Percentiles rank a stretch among this genome's conserved stretches.
Evolutionary conservation across 495 filamentous ascomycete species (phyloP).

Genomic region (Rhypophila decipiens): DNA sequence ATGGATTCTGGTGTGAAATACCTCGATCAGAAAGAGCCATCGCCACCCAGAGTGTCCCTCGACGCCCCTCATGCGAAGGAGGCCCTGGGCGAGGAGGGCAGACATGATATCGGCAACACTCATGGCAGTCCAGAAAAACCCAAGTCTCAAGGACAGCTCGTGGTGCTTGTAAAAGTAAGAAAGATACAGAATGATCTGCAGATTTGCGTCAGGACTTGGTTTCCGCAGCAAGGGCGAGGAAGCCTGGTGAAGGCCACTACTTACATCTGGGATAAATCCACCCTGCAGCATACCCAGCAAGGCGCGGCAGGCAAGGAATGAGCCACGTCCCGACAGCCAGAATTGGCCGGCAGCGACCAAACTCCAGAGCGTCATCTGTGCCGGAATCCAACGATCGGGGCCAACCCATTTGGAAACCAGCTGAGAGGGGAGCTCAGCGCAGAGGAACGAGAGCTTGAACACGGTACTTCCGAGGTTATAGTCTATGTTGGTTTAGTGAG

Average conservation of each 20-base stretch:
- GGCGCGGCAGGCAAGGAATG: conserved; percentile 59
- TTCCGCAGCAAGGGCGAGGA: not conserved
- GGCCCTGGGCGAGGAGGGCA: conserved; percentile 64
- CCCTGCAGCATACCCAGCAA: conserved; percentile 72
- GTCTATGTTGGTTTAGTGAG: conserved; percentile 26
- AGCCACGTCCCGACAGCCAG: conserved; percentile 51
- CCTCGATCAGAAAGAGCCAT: conserved; percentile 28
- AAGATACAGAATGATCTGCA: conserved; percentile 52
- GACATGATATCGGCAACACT: conserved; percentile 57
- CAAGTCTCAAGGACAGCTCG: conserved; percentile 51
- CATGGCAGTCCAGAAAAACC: conserved; percentile 61
- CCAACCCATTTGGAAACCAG: conserved; percentile 70
- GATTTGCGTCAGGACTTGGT: not conserved
- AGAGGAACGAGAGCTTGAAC: conserved; percentile 61
- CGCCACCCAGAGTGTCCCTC: conserved; percentile 63
- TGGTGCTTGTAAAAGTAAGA: conserved; percentile 61
- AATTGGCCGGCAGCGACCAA: conserved; percentile 64
- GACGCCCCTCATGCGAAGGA: conserved; percentile 59
- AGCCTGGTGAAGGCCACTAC: not conserved
- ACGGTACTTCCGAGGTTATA: conserved; percentile 76
- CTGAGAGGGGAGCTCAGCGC: conserved; percentile 70
- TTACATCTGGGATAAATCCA: conserved; percentile 53
- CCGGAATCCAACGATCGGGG: conserved; percentile 79
- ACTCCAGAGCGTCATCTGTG: conserved; percentile 76
- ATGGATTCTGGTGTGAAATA: not conserved